Evolutionary conservation across 495 filamentous ascomycete species (phyloP), one percentile per base, ranked within the genome.

Genomic region (Penicillium bovifimosum): DNA sequence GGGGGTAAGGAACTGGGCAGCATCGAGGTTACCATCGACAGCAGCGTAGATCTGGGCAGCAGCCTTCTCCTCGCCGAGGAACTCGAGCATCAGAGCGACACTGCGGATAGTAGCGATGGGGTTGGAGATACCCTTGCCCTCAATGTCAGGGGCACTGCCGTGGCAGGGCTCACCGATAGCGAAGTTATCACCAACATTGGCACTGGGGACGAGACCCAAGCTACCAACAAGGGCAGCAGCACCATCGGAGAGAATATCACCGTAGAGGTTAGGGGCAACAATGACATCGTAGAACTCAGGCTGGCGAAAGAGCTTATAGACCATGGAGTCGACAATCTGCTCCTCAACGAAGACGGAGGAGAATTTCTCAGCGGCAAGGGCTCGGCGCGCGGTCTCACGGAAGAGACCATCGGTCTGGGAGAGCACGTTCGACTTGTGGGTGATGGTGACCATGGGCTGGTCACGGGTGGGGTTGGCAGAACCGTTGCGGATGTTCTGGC

Each of bases 151-250:
- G 41, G 93, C 93, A 63, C 83, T 88, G 24, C 93, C 93, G 71
- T 99, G 93, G 76, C 93, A 99, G 48, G 93, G 93, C 80, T 99
- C 93, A 56, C 93, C 93, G 56, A 99, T 97, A 58, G 87, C 95
- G 64, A 99, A 96, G 31, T 76, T 80, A 65, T 96, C 87, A 59
- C 93, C 91, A 27, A 99, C 95, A 70, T 99, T 99, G 50, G 93
- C 93, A 54, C 81, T 86, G n/a, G 93, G 93, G 1, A 98, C 95
- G 7, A 98, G 81, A 52, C 93, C 93, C 38, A 98, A 73, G 33
- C 83, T 88, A n/a, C 92, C 93, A 32, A 98, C 93, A 10, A 98
- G 82, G 5, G 93, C 93, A 28, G 95, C 93, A 20, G 93, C 93
- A 51, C 90, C 95, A 70, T 98, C 93, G 2, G 88, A 95, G 34